Percentiles rank a stretch among this genome's conserved stretches.
These are phyloP conservation scores for Salix udensis DNA, from an alignment of 345 rosid genomes.

Conservation along the genomic window DNA sequence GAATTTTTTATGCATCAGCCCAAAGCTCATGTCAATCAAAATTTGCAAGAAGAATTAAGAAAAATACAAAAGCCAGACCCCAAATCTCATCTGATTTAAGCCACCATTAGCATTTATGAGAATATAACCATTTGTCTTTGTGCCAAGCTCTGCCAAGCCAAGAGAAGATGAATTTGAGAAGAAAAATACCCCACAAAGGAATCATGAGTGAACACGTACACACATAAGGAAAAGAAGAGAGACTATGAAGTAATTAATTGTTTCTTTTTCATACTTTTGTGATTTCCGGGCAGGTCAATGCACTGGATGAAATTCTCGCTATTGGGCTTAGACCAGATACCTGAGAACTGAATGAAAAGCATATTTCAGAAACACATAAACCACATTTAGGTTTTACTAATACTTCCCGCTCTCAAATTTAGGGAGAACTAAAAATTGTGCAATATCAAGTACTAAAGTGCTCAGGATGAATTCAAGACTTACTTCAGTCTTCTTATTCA, in stretches of 20 bases:
- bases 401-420: neutral
- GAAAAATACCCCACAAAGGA: neutral
- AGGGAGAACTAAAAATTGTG: neutral
- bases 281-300: slow-evolving; percentile 48
- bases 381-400: neutral
- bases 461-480: slow-evolving; percentile 26
- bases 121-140: slow-evolving; percentile 75
- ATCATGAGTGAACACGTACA: neutral
- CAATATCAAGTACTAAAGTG: neutral
- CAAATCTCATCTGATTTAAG: slow-evolving; percentile 99
- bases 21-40: neutral
- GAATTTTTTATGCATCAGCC: slow-evolving; percentile 47
- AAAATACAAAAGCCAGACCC: slow-evolving; percentile 71
- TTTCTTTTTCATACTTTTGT: slow-evolving; percentile 51
- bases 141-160: slow-evolving; percentile 57
- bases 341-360: slow-evolving; percentile 54
- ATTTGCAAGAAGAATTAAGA: slow-evolving; percentile 18
- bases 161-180: neutral
- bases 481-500: slow-evolving; percentile 44
- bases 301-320: slow-evolving; percentile 80
- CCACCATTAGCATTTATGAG: slow-evolving; percentile 95
- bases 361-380: slow-evolving; percentile 10
- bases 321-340: slow-evolving; percentile 80
- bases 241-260: neutral
- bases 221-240: neutral